A percentile compares a stretch with the other conserved stretches of the same genome.
These are phyloP conservation scores for Stylonectria norvegica DNA, from an alignment of 2,329 filamentous ascomycete species.

Conservation along the genomic window DNA sequence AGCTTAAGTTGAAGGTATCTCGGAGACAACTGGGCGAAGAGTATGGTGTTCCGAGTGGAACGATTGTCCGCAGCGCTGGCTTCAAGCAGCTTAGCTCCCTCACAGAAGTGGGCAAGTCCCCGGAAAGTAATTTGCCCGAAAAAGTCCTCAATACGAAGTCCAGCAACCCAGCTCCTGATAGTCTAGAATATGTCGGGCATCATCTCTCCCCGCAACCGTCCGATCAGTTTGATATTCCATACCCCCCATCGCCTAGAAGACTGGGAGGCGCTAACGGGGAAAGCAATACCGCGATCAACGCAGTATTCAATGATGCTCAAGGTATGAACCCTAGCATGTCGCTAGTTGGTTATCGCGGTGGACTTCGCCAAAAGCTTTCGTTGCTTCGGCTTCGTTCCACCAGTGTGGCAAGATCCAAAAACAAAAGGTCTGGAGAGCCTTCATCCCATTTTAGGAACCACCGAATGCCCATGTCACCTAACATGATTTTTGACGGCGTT, in stretches of 20 bases:
- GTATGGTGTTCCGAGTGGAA: constrained; percentile 9
- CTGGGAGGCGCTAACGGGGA: neutral
- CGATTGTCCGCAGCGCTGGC: constrained; percentile 19
- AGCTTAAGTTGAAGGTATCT: constrained; percentile 34
- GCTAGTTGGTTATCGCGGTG: constrained; percentile 7
- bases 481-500: constrained; percentile 5
- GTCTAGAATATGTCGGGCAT: neutral
- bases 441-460: constrained; percentile 5
- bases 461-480: constrained; percentile 4
- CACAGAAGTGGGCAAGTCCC: constrained; percentile 26
- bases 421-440: constrained; percentile 10
- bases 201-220: constrained; percentile 23
- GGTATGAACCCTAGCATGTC: constrained; percentile 7
- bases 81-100: constrained; percentile 34
- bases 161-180: no score
- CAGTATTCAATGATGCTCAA: constrained; percentile 9
- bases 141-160: no score
- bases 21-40: constrained; percentile 26
- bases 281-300: constrained; percentile 8
- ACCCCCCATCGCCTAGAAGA: constrained; percentile 23
- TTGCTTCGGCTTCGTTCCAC: constrained; percentile 26
- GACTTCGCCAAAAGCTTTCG: constrained; percentile 30
- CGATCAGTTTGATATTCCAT: constrained; percentile 36
- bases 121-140: constrained; percentile 10
- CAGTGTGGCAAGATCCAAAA: constrained; percentile 4